These are phyloP conservation scores for Porphyrellus cyaneotinctus DNA, from an alignment of 768 basidiomycete genomes.

Conservation along the genomic window DNA sequence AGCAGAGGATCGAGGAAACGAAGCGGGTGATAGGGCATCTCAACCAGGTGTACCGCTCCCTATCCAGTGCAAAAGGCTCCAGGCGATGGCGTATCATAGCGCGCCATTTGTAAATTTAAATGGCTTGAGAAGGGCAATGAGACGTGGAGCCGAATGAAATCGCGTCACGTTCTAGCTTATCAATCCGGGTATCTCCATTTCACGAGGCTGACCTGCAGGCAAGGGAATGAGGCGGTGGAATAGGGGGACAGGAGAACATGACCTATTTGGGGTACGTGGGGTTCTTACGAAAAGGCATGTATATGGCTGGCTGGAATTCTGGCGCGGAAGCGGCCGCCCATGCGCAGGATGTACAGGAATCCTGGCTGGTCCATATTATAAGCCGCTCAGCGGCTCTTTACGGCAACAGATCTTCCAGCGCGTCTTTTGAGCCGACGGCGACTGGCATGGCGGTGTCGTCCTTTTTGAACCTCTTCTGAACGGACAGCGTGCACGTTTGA, in stretches of 20 bases:
- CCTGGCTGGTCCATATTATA: constrained; percentile 9
- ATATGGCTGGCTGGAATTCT: constrained; percentile 1
- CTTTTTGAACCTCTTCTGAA: constrained; percentile 1
- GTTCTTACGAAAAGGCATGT: not conserved
- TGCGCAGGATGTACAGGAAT: constrained; percentile 12
- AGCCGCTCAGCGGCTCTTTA: not conserved
- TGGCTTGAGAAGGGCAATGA: not conserved
- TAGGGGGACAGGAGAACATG: constrained; percentile 12
- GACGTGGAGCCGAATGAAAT: constrained; percentile 2
- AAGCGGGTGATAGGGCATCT: not conserved
- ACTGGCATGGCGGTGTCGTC: constrained; percentile 1
- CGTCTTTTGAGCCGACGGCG: constrained; percentile 1
- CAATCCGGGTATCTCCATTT: constrained; percentile 20
- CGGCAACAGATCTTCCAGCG: constrained; percentile 3
- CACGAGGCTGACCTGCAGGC: constrained; percentile 12
- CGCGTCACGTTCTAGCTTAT: constrained; percentile 17
- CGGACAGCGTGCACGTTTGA: not conserved
- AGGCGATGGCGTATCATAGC: not conserved
- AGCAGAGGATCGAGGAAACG: not conserved
- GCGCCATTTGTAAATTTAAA: not conserved
- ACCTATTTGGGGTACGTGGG: constrained; percentile 3
- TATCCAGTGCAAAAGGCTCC: not conserved
- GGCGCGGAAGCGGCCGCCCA: constrained; percentile 17
- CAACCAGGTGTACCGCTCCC: not conserved
- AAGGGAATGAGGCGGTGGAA: constrained; percentile 8